phyloP scores from a whole-genome alignment of 768 basidiomycete genomes.

The Kwoniella botswanensis region DNA sequence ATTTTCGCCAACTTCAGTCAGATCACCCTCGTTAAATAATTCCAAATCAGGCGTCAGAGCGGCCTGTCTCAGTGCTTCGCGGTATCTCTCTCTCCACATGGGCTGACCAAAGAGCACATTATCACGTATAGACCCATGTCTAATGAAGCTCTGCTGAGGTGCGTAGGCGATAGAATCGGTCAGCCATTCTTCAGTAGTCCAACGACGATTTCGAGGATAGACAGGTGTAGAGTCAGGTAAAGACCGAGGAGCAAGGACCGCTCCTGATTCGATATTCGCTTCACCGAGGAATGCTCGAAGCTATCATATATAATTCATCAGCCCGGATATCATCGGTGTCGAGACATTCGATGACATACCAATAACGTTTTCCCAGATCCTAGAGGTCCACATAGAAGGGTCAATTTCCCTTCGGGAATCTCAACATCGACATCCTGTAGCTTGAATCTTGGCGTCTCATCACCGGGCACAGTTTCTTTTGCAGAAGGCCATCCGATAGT shows the following conservation, averaged over 20 bases:
- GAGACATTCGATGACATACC: constrained; percentile 25
- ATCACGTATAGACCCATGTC: constrained; percentile 63
- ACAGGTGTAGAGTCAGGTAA: constrained; percentile 34
- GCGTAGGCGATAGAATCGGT: constrained; percentile 45
- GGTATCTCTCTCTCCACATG: constrained; percentile 46
- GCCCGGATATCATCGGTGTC: background rate
- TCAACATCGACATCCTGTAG: constrained; percentile 38
- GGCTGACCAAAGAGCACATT: constrained; percentile 57
- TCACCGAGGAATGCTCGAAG: constrained; percentile 52
- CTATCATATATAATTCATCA: constrained; percentile 11
- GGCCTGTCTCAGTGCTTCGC: constrained; percentile 42
- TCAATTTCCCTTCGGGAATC: constrained; percentile 41
- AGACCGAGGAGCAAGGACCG: constrained; percentile 38
- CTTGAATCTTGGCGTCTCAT: constrained; percentile 32
- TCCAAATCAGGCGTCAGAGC: constrained; percentile 50
- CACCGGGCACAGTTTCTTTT: background rate
- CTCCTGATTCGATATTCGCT: constrained; percentile 36
- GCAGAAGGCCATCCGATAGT: constrained; percentile 48
- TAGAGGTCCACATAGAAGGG: constrained; percentile 52
- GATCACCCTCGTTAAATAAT: constrained; percentile 48
- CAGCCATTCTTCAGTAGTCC: constrained; percentile 40
- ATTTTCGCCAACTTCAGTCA: constrained; percentile 55
- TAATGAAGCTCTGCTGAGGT: constrained; percentile 53
- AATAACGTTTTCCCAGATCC: constrained; percentile 57
- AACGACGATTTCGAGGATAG: constrained; percentile 13